Conservation (phyloP, 1,139 yeast species). For the Suhomyces coccinellae region DNA sequence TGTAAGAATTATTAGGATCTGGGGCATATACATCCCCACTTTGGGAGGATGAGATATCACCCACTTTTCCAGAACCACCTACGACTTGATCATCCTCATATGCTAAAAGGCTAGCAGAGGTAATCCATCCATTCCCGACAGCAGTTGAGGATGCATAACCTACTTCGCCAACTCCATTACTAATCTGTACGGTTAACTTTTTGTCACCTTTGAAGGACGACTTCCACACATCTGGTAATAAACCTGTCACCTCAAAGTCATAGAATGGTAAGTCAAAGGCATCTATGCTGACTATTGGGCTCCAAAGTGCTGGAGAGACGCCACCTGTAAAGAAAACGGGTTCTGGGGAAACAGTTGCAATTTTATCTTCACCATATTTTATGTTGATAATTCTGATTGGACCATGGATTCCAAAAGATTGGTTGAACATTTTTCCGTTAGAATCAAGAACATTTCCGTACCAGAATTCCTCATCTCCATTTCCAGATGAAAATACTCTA, state of each 20-base stretch:
- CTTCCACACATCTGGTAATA: conserved; percentile 63
- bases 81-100: conserved; percentile 54
- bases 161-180: conserved; percentile 56
- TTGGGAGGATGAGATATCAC: conserved; percentile 22
- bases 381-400: conserved; percentile 59
- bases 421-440: conserved; percentile 21
- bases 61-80: conserved; percentile 40
- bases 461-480: conserved; percentile 84
- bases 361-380: conserved; percentile 48
- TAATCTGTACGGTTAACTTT: conserved; percentile 47
- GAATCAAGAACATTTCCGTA: conserved; percentile 62
- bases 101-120: conserved; percentile 33
- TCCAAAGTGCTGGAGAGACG: conserved; percentile 75
- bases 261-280: conserved; percentile 72
- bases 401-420: conserved; percentile 50
- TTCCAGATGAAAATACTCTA: conserved; percentile 70
- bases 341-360: conserved; percentile 54
- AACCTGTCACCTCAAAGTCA: conserved; percentile 65
- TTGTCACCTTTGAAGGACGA: conserved; percentile 21
- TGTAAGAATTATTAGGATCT: conserved; percentile 27
- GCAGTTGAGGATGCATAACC: conserved; percentile 16
- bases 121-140: conserved; percentile 16
- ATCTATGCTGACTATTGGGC: conserved; percentile 68
- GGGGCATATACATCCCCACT: conserved; percentile 30
- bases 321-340: conserved; percentile 76